Evolutionary conservation across 1,284 basidiomycete species (phyloP).

Genomic region (Mycena citricolor): DNA sequence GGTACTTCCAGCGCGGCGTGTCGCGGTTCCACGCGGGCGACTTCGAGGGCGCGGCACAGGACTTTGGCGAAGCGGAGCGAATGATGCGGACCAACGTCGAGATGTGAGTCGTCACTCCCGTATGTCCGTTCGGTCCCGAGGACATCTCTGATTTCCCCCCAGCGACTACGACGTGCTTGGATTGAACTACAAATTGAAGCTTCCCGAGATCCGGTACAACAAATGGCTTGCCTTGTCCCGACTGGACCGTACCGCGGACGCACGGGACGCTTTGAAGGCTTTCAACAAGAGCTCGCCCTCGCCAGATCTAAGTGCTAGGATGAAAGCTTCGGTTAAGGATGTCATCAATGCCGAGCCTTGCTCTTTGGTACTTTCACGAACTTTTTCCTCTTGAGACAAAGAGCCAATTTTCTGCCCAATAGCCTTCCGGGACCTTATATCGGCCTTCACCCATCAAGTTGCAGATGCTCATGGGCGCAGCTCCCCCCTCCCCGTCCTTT

Average conservation of each 20-base stretch:
- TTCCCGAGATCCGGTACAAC: constrained; percentile 64
- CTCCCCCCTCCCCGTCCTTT: no score
- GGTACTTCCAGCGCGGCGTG: constrained; percentile 59
- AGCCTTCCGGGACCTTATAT: constrained; percentile 22
- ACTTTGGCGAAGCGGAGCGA: constrained; percentile 56
- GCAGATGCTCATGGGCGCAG: constrained; percentile 11
- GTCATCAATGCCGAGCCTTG: constrained; percentile 47
- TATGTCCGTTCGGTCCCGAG: not conserved
- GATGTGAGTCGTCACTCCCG: constrained; percentile 38
- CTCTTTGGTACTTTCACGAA: constrained; percentile 3
- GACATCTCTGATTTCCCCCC: constrained; percentile 1
- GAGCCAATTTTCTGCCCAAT: not conserved
- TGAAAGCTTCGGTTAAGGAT: constrained; percentile 56
- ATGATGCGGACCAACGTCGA: constrained; percentile 56
- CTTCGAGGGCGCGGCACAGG: constrained; percentile 51
- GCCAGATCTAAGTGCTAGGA: constrained; percentile 53
- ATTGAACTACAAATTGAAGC: constrained; percentile 58
- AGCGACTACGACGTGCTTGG: constrained; percentile 61
- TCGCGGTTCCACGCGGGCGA: constrained; percentile 53
- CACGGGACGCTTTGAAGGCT: constrained; percentile 46
- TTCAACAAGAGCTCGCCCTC: constrained; percentile 45
- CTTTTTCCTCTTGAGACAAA: not conserved
- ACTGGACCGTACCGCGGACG: constrained; percentile 39
- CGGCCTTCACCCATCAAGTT: constrained; percentile 18
- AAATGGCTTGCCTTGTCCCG: constrained; percentile 46